Conservation (phyloP, 306 rosid species). For the Rosa lucieae region DNA sequence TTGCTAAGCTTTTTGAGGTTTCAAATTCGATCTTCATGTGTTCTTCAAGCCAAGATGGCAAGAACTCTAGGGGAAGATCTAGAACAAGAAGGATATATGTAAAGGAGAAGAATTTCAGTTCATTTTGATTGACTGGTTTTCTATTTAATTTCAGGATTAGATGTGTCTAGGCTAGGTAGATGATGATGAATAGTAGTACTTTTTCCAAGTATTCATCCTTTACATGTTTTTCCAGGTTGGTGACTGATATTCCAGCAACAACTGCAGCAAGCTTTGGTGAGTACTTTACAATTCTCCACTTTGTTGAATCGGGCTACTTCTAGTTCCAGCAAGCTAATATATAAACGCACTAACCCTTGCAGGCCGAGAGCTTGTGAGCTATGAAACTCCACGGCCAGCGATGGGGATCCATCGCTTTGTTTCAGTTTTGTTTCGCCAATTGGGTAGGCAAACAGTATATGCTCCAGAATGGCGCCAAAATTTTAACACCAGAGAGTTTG, state of each 20-base stretch:
- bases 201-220: neutral
- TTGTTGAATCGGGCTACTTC: neutral
- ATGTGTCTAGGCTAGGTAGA: neutral
- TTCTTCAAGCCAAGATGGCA: neutral
- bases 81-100: neutral
- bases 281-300: conserved; percentile 1
- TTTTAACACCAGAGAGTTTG: conserved; percentile 68
- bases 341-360: neutral
- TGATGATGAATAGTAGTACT: neutral
- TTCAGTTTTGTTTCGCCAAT: conserved; percentile 56
- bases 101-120: neutral
- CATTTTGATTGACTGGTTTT: neutral
- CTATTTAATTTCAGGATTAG: neutral
- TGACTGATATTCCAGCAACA: conserved; percentile 86
- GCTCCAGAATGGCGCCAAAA: conserved; percentile 92
- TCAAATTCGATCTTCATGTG: neutral
- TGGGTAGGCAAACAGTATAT: conserved; percentile 72
- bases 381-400: conserved; percentile 73
- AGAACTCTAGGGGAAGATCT: neutral
- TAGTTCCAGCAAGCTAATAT: neutral
- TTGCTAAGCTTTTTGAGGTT: neutral
- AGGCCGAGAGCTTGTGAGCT: conserved; percentile 68
- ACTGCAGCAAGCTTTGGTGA: conserved; percentile 69
- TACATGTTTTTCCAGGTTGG: conserved; percentile 55
- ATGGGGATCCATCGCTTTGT: conserved; percentile 73